Percentiles rank a stretch among this genome's conserved stretches.
Evolutionary conservation across 108 stramenopile species (phyloP).

Genomic region (Fistulifera solaris): DNA sequence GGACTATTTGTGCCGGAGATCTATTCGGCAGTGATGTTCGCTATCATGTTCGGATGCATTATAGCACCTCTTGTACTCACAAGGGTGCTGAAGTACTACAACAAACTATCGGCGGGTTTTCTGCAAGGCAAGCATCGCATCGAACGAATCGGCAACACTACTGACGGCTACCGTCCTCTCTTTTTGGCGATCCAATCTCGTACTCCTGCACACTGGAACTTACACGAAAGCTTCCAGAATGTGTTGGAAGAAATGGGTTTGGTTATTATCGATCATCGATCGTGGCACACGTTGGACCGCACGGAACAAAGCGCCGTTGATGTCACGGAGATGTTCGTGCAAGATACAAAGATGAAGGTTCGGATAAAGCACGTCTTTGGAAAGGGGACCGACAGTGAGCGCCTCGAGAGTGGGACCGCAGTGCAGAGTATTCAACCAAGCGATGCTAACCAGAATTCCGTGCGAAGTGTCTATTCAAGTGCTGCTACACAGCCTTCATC

Average conservation of each 20-base stretch:
- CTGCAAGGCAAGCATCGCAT: conserved; percentile 16
- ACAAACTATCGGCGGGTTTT: conserved; percentile 15
- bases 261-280: conserved; percentile 30
- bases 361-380: too few relatives aligned
- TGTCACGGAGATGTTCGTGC: conserved; percentile 15
- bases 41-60: conserved; percentile 26
- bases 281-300: conserved; percentile 13
- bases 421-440: too few relatives aligned
- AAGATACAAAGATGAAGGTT: conserved; percentile 11
- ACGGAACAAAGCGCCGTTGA: conserved; percentile 6
- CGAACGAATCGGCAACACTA: conserved; percentile 11
- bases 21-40: conserved; percentile 34
- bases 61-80: conserved; percentile 25
- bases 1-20: conserved; percentile 23
- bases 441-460: too few relatives aligned
- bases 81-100: conserved; percentile 31
- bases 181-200: conserved; percentile 28
- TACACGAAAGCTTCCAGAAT: conserved; percentile 26
- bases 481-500: too few relatives aligned
- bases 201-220: conserved; percentile 15
- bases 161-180: conserved; percentile 22
- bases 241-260: conserved; percentile 23
- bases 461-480: too few relatives aligned
- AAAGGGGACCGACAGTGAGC: too few relatives aligned
- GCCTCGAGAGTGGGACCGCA: too few relatives aligned